Conservation (phyloP, 805 yeast species). For the Candida dendrica region DNA sequence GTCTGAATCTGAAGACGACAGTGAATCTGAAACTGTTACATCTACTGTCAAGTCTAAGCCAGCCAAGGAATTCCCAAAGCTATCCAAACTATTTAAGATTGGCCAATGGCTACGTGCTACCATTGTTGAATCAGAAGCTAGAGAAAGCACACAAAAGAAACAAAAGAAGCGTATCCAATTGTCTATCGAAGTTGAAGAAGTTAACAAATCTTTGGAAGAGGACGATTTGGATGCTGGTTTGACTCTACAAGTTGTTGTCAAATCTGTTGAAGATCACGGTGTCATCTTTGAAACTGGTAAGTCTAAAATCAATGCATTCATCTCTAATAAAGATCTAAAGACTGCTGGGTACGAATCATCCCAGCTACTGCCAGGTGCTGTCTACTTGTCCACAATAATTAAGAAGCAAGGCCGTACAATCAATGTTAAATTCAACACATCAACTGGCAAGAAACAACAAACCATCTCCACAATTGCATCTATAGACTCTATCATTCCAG, state of each 20-base stretch:
- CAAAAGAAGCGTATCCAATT: constrained; percentile 59
- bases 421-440: constrained; percentile 40
- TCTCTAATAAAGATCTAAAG: constrained; percentile 60
- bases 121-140: constrained; percentile 49
- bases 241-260: constrained; percentile 68
- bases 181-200: constrained; percentile 65
- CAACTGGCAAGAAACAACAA: constrained; percentile 38
- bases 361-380: constrained; percentile 51
- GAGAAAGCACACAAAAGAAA: constrained; percentile 21
- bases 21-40: constrained; percentile 21
- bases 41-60: constrained; percentile 15
- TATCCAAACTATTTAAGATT: constrained; percentile 44
- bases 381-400: constrained; percentile 53
- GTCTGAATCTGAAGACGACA: constrained; percentile 26
- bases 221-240: constrained; percentile 62
- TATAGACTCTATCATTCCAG: constrained; percentile 79
- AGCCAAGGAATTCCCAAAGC: constrained; percentile 45
- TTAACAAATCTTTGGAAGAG: constrained; percentile 51
- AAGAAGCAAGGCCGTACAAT: constrained; percentile 50
- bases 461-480: constrained; percentile 54
- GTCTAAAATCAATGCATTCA: constrained; percentile 55
- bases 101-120: constrained; percentile 88
- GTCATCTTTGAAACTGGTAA: constrained; percentile 66
- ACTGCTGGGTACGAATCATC: constrained; percentile 30
- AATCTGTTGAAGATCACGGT: constrained; percentile 90